Base-by-base conservation (phyloP, 768 basidiomycete species). In the Hericium coralloides region DNA sequence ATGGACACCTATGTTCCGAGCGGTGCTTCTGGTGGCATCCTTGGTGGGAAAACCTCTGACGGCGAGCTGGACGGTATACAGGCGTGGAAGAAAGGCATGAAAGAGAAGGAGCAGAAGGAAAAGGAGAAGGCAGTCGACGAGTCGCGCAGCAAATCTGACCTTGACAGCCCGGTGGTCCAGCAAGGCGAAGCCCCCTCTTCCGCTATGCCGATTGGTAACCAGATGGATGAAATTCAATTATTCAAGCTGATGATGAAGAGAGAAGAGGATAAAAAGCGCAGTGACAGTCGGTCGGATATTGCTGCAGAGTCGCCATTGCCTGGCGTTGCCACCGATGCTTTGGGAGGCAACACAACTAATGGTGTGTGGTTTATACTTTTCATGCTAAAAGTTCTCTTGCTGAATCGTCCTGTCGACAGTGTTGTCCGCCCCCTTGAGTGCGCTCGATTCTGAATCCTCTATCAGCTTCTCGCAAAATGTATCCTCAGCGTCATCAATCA, bases 1-100 rank as follows among this genome's bases (percentile, higher is more conserved):
- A 93, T 93, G 90, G 91, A 92, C 61, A 83, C 87, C 18, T 91
- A 90, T 66, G 78, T 91, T 59, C 89, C 89, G 12, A 76, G 72
- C 52, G 77, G 76, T 22, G 68, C 81, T 17, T 73, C 71, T 36
- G 72, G 74, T 49, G 87, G 85, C 14, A 83, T 89, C 54, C 74
- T 89, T 55, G 86, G 87, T 17, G 80, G 80, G 8, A 79, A 79
- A 58, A 73, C 72, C 36, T 68, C 71, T 25, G 78, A 80, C 50
- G 90, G 87, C 18, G 86, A 87, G 65, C 72, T 90, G 23, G 90
- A 92, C 67, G 82, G 87, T 38, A 89, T 93, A 36, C 90, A 93
- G 64, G 88, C 84, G 2, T 92, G 89, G 82, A 93, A 91, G 76
- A 88, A 85, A 67, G 86, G 82, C 49, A 77, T 89, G 74, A 90